Percentiles rank a stretch among this genome's conserved stretches.
phyloP scores from a whole-genome alignment of 768 basidiomycete species.

The Russula sp. region DNA sequence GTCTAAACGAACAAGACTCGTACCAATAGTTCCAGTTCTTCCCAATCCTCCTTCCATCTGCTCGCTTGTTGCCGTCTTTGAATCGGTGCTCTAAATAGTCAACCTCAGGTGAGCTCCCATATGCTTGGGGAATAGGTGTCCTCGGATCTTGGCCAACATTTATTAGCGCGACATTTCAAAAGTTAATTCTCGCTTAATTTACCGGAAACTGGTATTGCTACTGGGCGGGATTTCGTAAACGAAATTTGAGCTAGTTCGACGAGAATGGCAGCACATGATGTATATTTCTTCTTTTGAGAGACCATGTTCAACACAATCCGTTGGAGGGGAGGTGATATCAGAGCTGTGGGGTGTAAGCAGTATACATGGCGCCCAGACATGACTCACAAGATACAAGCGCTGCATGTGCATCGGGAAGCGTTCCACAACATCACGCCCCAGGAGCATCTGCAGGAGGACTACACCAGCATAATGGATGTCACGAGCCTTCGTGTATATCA shows the following conservation, averaged over 20 bases:
- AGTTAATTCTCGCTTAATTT: neutral
- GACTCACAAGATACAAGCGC: constrained; percentile 59
- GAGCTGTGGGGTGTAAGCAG: constrained; percentile 39
- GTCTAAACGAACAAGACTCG: constrained; percentile 14
- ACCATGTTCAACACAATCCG: constrained; percentile 60
- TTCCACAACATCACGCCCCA: constrained; percentile 65
- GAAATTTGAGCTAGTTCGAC: constrained; percentile 43
- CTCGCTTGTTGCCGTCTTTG: constrained; percentile 53
- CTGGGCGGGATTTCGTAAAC: constrained; percentile 16
- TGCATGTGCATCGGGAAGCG: constrained; percentile 52
- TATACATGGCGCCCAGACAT: constrained; percentile 1
- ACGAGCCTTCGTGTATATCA: constrained; percentile 72
- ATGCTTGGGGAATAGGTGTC: constrained; percentile 49
- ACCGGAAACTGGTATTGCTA: constrained; percentile 37
- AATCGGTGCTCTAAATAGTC: constrained; percentile 52
- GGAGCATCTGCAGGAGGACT: constrained; percentile 78
- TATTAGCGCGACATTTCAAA: constrained; percentile 3
- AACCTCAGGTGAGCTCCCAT: constrained; percentile 58
- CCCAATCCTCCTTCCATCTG: constrained; percentile 92
- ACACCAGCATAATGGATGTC: constrained; percentile 84
- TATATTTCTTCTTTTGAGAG: constrained; percentile 50
- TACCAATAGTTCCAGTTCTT: constrained; percentile 83
- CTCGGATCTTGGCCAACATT: constrained; percentile 40
- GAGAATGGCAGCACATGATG: constrained; percentile 57
- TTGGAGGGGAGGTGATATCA: constrained; percentile 51